A percentile compares a stretch with the other conserved stretches of the same genome.
phyloP scores from a whole-genome alignment of 768 basidiomycete species.

The Mycena crocata region DNA sequence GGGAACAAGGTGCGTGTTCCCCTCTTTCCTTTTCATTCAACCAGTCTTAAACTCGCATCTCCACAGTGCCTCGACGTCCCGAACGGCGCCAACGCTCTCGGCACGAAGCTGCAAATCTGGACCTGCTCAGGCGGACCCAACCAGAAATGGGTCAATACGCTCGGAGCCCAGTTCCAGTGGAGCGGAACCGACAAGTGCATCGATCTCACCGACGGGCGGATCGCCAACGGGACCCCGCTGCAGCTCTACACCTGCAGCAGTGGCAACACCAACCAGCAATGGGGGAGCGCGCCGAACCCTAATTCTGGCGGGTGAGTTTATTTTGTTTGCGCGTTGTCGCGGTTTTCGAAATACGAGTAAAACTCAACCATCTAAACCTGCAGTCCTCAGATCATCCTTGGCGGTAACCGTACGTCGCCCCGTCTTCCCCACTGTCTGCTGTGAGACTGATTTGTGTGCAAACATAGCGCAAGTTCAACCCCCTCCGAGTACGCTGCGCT shows the following conservation, averaged over 20 bases:
- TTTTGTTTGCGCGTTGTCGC: no score
- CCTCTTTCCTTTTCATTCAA: no score
- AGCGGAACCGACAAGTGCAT: constrained; percentile 15
- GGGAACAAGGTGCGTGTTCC: background rate
- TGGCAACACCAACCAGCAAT: background rate
- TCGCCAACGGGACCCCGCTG: constrained; percentile 4
- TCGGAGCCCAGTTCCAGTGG: constrained; percentile 6
- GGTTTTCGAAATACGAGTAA: no score
- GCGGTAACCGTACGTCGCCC: constrained; percentile 10
- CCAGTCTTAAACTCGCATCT: no score
- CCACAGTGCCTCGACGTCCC: constrained; percentile 22
- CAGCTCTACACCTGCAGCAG: constrained; percentile 7
- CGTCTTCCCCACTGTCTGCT: no score
- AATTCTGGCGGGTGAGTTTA: background rate
- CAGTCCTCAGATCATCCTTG: constrained; percentile 16
- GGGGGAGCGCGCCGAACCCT: constrained; percentile 5
- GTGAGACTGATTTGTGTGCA: no score
- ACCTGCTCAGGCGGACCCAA: constrained; percentile 17
- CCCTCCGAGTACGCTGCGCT: no score
- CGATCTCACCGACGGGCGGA: constrained; percentile 15
- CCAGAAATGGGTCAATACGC: constrained; percentile 14
- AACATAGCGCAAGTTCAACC: no score
- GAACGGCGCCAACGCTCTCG: constrained; percentile 2
- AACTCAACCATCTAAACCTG: background rate
- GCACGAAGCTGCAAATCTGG: constrained; percentile 23